These are phyloP conservation scores for Sporothrix inflata DNA, from an alignment of 2,329 filamentous ascomycete species.

Conservation along the genomic window DNA sequence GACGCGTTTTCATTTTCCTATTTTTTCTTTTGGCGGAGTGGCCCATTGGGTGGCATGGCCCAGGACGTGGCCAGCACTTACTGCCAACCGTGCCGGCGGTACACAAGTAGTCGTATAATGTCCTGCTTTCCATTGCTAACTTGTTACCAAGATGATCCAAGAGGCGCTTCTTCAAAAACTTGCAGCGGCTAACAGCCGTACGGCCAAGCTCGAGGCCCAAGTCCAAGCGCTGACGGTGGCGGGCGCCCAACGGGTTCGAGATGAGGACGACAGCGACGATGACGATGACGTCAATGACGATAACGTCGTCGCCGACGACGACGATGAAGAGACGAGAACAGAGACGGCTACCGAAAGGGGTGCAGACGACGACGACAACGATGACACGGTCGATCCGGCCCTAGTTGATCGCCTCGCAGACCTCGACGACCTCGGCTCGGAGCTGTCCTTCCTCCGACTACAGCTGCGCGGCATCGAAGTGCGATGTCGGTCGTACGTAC, in stretches of 20 bases:
- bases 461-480: constrained; percentile 66
- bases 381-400: background rate
- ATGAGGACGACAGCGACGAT: background rate
- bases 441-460: constrained; percentile 64
- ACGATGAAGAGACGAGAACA: background rate
- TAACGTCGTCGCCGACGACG: background rate
- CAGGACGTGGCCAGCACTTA: too few relatives aligned
- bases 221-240: constrained; percentile 54
- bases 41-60: too few relatives aligned
- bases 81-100: too few relatives aligned
- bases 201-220: constrained; percentile 62
- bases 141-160: constrained; percentile 42
- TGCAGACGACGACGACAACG: background rate
- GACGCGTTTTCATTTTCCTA: too few relatives aligned
- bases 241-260: background rate
- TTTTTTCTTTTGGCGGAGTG: too few relatives aligned
- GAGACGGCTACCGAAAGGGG: constrained; percentile 17
- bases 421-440: constrained; percentile 59
- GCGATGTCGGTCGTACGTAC: constrained; percentile 54
- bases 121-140: background rate
- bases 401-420: background rate
- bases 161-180: constrained; percentile 52
- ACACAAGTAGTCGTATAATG: too few relatives aligned
- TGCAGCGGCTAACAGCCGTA: constrained; percentile 45
- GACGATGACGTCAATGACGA: background rate